Base-by-base conservation (phyloP, 768 basidiomycete genomes). In the Phaffia australis region DNA sequence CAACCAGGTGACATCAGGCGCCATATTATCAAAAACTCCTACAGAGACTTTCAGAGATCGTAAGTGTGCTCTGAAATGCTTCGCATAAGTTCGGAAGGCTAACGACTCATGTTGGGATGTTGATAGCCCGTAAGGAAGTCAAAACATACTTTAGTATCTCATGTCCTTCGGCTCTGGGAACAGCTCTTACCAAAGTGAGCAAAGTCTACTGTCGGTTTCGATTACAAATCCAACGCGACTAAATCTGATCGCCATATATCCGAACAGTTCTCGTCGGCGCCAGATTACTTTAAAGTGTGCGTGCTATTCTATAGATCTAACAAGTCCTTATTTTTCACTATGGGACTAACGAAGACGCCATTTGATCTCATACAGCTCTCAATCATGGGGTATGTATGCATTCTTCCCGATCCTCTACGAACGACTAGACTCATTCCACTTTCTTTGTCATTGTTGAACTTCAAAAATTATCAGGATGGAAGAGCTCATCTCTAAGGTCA, bases 401-500 rank as follows among this genome's bases (percentile, higher is more conserved):
- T 42, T 11, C 11, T 42, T 11, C 35, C 11, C 6, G 35, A 5
- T 42, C 11, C 11, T 42, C 11, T 11, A 11, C 35, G 35, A 27
- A n/a, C 52, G 52, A 27, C 5, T 54, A 5, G n/a, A 54, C 52
- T n/a, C 21, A n/a, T 16, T 54, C 16, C 52, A 4, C 52, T 54
- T 5, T n/a, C 27, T 54, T n/a, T 27, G 8, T 8, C 21, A n/a
- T 27, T 16, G 52, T 16, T 54, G n/a, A 27, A n/a, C 18, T n/a
- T n/a, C 16, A 4, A 54, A n/a, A 92, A 79, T 89, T 87, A 69
- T 94, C 90, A 92, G 92, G 91, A 0, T 93, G 91, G 91, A 91
- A 90, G 78, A 81, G 81, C 62, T 81, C 80, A 66, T 81, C 81
- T 23, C 73, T 85, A 59, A 74, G 80, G 51, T 76, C 77, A n/a